Evolutionary conservation across 1,284 basidiomycete genomes (phyloP).

Genomic region (Cryptococcus sp.): DNA sequence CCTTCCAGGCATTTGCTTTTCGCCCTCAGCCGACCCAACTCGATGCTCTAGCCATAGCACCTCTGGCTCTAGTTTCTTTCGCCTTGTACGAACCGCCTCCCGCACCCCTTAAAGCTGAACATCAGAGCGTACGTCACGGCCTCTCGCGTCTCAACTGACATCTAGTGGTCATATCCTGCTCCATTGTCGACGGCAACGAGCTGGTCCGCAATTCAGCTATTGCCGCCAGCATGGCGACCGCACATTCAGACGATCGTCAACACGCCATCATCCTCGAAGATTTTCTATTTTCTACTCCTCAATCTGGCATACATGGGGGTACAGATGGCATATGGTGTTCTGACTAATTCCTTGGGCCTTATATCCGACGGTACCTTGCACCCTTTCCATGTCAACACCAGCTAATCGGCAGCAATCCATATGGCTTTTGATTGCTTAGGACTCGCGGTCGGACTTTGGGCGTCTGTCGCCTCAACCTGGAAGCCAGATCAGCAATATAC

Average conservation of each 20-base stretch:
- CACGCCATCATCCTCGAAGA: constrained; percentile 86
- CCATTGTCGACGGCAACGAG: constrained; percentile 11
- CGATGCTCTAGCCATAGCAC: constrained; percentile 25
- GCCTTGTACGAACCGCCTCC: background rate
- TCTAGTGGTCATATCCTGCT: constrained; percentile 15
- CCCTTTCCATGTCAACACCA: background rate
- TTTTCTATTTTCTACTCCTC: constrained; percentile 93
- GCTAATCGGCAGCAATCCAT: constrained; percentile 73
- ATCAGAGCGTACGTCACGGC: background rate
- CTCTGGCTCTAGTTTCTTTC: constrained; percentile 13
- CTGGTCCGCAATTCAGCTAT: constrained; percentile 25
- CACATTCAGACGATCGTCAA: constrained; percentile 84
- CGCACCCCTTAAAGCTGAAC: background rate
- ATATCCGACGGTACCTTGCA: constrained; percentile 82
- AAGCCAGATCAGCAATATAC: constrained; percentile 90
- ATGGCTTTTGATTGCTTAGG: constrained; percentile 99
- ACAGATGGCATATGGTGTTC: constrained; percentile 92
- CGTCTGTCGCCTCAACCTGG: constrained; percentile 98
- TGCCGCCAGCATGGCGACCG: constrained; percentile 51
- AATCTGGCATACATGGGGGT: constrained; percentile 96
- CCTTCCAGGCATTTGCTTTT: constrained; percentile 36
- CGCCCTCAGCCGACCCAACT: constrained; percentile 23
- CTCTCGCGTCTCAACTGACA: background rate
- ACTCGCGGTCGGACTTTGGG: constrained; percentile 90
- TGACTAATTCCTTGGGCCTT: constrained; percentile 94